phyloP scores from a whole-genome alignment of 345 rosid genomes.

The Mangifera indica region DNA sequence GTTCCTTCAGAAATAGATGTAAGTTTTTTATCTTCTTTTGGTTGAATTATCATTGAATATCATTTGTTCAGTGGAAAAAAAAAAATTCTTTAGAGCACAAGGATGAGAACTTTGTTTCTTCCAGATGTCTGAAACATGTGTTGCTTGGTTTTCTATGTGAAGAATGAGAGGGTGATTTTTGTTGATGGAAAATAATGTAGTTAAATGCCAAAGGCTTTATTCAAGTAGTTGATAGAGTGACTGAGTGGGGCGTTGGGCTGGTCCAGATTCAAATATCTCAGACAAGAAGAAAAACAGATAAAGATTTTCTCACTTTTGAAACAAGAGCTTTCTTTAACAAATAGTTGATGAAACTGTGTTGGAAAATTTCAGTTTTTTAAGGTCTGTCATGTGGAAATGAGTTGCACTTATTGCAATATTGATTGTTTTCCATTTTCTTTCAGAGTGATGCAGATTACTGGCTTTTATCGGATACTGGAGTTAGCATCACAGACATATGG shows the following conservation, averaged over 20 bases:
- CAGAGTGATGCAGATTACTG: constrained; percentile 92
- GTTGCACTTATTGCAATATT: constrained; percentile 5
- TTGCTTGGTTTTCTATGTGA: neutral
- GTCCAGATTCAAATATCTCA: neutral
- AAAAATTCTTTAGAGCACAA: neutral
- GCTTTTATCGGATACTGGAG: constrained; percentile 83
- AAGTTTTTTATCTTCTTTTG: constrained; percentile 36
- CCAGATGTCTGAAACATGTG: neutral
- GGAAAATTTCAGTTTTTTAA: neutral
- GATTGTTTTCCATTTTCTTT: constrained; percentile 21
- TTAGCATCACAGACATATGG: constrained; percentile 96
- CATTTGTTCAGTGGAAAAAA: neutral
- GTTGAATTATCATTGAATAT: neutral
- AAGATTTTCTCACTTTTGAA: neutral
- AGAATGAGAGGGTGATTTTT: neutral
- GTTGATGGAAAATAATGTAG: neutral
- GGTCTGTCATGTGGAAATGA: constrained; percentile 2
- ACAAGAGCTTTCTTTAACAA: neutral
- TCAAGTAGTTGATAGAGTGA: neutral
- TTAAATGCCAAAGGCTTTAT: neutral
- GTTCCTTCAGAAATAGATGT: constrained; percentile 87
- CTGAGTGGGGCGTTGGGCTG: neutral
- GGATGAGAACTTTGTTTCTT: neutral
- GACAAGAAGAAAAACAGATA: neutral
- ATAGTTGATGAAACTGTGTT: neutral